A percentile compares a stretch with the other conserved stretches of the same genome.
Conservation (phyloP, 371 early-diverging fungal genomes). For the Syncephalis plumigaleata region DNA sequence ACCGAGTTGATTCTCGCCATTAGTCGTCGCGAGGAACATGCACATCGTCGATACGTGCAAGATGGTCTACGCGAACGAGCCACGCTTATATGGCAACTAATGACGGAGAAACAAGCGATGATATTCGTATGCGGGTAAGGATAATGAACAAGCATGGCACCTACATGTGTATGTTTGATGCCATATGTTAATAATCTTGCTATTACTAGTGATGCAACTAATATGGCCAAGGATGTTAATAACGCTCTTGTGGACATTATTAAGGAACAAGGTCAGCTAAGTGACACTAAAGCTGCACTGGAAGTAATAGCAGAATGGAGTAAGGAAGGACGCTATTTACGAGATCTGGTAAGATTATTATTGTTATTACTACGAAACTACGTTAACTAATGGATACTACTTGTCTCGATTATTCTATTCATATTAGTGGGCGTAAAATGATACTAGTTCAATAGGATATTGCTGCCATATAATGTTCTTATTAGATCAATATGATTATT, state of each 20-base stretch:
- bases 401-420: too few relatives aligned
- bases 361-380: too few relatives aligned
- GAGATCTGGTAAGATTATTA: constrained; percentile 50
- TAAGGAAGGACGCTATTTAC: constrained; percentile 40
- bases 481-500: too few relatives aligned
- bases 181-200: background rate
- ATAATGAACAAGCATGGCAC: constrained; percentile 28
- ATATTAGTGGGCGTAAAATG: too few relatives aligned
- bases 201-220: constrained; percentile 41
- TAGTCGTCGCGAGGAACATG: constrained; percentile 21
- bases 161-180: background rate
- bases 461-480: too few relatives aligned
- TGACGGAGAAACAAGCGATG: constrained; percentile 34
- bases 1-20: constrained; percentile 31
- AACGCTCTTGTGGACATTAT: constrained; percentile 50
- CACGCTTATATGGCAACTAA: constrained; percentile 28
- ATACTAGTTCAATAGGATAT: too few relatives aligned
- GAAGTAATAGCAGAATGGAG: constrained; percentile 40
- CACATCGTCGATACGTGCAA: constrained; percentile 62
- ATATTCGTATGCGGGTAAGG: constrained; percentile 63
- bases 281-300: constrained; percentile 27
- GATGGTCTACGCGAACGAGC: constrained; percentile 38
- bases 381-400: too few relatives aligned
- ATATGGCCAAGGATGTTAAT: constrained; percentile 80
- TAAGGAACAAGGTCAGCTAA: constrained; percentile 21